These are phyloP conservation scores for Trypanosoma theileri DNA, from an alignment of 208 protist species.

Conservation along the genomic window DNA sequence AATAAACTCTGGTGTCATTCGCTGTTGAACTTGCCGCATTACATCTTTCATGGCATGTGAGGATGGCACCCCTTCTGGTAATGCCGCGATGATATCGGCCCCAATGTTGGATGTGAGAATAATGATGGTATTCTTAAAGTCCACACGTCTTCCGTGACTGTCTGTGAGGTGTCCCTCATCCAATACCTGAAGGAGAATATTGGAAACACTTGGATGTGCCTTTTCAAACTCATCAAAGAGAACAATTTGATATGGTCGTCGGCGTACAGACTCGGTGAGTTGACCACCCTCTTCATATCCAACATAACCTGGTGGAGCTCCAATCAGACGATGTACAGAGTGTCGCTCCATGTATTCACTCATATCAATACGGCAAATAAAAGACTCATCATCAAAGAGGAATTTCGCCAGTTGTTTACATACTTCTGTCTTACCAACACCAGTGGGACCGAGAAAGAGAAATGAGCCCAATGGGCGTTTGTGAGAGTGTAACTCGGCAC, in stretches of 20 bases:
- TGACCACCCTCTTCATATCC: constrained; percentile 98
- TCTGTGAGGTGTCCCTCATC: constrained; percentile 99
- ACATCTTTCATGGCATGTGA: constrained; percentile 69
- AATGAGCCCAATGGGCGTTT: constrained; percentile 95
- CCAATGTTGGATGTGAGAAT: constrained; percentile 98
- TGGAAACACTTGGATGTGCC: constrained; percentile 96
- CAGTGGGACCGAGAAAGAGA: constrained; percentile 96
- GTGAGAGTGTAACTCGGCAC: constrained; percentile 90
- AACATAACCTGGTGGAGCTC: constrained; percentile 98
- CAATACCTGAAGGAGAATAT: constrained; percentile 98
- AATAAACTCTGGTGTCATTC: constrained; percentile 97
- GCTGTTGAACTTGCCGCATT: constrained; percentile 82
- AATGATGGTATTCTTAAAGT: constrained; percentile 98
- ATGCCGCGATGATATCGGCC: constrained; percentile 76
- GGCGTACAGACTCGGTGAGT: constrained; percentile 98
- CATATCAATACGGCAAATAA: constrained; percentile 98
- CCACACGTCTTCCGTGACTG: constrained; percentile 94
- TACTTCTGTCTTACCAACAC: constrained; percentile 96
- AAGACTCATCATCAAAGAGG: constrained; percentile 97
- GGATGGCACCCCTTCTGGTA: constrained; percentile 61
- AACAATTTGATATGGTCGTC: constrained; percentile 97
- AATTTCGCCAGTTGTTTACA: constrained; percentile 94
- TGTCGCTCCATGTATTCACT: constrained; percentile 98
- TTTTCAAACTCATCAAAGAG: constrained; percentile 99
- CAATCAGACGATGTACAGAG: constrained; percentile 96